Percentiles rank a stretch among this genome's conserved stretches.
phyloP scores from a whole-genome alignment of 2,329 filamentous ascomycete genomes.

The Bipolaris victoriae region DNA sequence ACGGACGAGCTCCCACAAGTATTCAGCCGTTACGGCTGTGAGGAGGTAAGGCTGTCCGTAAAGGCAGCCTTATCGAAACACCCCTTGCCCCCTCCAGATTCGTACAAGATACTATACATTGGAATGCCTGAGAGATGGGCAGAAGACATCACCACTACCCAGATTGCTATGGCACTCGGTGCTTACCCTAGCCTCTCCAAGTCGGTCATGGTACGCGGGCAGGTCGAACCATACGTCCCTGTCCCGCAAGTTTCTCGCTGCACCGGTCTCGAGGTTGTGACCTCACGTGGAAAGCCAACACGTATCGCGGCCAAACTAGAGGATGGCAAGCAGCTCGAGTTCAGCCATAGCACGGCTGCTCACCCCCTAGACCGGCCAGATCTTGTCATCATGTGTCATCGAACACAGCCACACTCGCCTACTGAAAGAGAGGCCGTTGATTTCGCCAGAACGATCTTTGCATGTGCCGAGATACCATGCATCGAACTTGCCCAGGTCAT shows the following conservation, averaged over 20 bases:
- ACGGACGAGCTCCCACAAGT: slow-evolving; percentile 31
- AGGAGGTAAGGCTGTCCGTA: slow-evolving; percentile 38
- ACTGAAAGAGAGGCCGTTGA: slow-evolving; percentile 28
- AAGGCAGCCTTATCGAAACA: slow-evolving; percentile 35
- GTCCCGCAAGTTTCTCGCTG: slow-evolving; percentile 41
- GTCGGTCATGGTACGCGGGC: slow-evolving; percentile 44
- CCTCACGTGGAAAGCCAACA: slow-evolving; percentile 12
- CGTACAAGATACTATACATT: slow-evolving; percentile 44
- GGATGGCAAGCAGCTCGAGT: slow-evolving; percentile 31
- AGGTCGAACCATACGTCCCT: slow-evolving; percentile 40
- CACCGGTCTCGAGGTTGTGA: slow-evolving; percentile 21
- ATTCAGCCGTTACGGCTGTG: slow-evolving; percentile 34
- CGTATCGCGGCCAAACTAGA: slow-evolving; percentile 29
- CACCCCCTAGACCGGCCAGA: slow-evolving; percentile 28
- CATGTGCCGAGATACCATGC: slow-evolving; percentile 32
- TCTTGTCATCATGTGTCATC: slow-evolving; percentile 43
- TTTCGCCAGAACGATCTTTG: slow-evolving; percentile 33
- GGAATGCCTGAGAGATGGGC: slow-evolving; percentile 40
- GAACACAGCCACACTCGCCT: slow-evolving; percentile 12
- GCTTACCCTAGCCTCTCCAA: slow-evolving; percentile 40
- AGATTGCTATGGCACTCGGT: slow-evolving; percentile 42
- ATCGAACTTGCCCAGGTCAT: slow-evolving; percentile 41
- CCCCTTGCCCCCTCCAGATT: slow-evolving; percentile 33
- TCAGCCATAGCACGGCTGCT: slow-evolving; percentile 20
- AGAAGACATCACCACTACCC: slow-evolving; percentile 36